Percentiles rank a stretch among this genome's conserved stretches.
These are phyloP conservation scores for Hypoxylon lienhwacheense DNA, from an alignment of 495 filamentous ascomycete genomes.

Conservation along the genomic window DNA sequence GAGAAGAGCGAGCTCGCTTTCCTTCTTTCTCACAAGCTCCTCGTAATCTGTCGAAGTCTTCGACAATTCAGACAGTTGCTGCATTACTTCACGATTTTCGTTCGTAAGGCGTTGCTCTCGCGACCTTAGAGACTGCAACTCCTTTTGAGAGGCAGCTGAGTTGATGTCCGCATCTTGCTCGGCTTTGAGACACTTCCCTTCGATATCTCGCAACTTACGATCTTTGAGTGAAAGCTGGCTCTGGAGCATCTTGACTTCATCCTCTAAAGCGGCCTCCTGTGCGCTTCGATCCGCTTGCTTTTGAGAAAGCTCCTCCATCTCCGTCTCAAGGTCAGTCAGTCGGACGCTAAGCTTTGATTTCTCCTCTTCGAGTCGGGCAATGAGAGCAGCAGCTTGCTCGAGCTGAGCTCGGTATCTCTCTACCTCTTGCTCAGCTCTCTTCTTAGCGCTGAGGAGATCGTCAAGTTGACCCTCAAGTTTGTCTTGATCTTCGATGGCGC, in stretches of 20 bases:
- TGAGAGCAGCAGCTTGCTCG: constrained; percentile 88
- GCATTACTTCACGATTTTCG: constrained; percentile 82
- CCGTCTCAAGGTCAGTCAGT: constrained; percentile 65
- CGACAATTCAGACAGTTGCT: constrained; percentile 84
- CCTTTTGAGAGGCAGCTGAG: constrained; percentile 76
- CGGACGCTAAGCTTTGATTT: constrained; percentile 72
- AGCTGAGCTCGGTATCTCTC: constrained; percentile 77
- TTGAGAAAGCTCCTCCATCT: constrained; percentile 66
- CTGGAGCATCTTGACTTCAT: constrained; percentile 87
- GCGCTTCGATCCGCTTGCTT: constrained; percentile 68
- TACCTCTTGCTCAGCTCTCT: constrained; percentile 81
- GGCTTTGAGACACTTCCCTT: constrained; percentile 76
- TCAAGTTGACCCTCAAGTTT: constrained; percentile 91
- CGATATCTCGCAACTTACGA: constrained; percentile 84
- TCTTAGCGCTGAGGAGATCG: constrained; percentile 84
- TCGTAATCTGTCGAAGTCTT: constrained; percentile 93
- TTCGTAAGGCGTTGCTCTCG: constrained; percentile 73
- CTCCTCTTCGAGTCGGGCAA: constrained; percentile 78
- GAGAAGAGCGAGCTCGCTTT: constrained; percentile 86
- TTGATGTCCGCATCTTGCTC: constrained; percentile 93
- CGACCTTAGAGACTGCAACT: constrained; percentile 68
- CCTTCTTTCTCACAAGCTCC: constrained; percentile 87
- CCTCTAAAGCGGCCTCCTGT: constrained; percentile 70
- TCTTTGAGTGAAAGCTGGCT: constrained; percentile 90
- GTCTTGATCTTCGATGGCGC: constrained; percentile 94